Evolutionary conservation across 306 rosid genomes (phyloP).

Genomic region (Cucurbita ficifolia): DNA sequence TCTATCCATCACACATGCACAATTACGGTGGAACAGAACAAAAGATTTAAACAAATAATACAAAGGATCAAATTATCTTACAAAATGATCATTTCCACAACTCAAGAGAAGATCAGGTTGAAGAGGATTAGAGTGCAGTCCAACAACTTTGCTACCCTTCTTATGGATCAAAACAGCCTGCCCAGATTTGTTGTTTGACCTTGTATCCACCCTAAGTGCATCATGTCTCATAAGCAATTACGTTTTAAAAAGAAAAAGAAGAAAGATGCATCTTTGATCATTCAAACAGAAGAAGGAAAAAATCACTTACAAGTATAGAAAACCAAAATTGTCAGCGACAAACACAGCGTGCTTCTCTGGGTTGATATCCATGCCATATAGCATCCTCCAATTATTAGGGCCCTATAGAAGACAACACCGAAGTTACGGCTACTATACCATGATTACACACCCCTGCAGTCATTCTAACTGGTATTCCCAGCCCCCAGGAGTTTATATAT

Average conservation of each 20-base stretch:
- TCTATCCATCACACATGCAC: neutral
- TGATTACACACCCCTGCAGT: neutral
- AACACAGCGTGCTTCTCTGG: constrained; percentile 55
- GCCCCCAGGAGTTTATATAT: neutral
- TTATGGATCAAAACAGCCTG: constrained; percentile 77
- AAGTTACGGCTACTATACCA: neutral
- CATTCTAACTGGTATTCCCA: neutral
- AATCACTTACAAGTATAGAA: constrained; percentile 49
- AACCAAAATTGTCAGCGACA: constrained; percentile 80
- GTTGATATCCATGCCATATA: constrained; percentile 93
- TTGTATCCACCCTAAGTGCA: constrained; percentile 54
- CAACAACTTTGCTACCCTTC: constrained; percentile 71
- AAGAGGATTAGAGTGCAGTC: constrained; percentile 87
- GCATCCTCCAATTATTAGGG: constrained; percentile 64
- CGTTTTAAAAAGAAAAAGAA: neutral
- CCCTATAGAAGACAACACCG: constrained; percentile 31
- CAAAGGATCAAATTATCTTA: constrained; percentile 22
- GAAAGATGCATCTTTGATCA: neutral
- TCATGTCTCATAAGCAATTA: neutral
- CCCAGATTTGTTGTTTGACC: constrained; percentile 44
- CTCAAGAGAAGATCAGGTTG: constrained; percentile 84
- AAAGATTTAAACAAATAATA: neutral
- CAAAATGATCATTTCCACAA: constrained; percentile 91
- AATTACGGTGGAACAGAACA: neutral
- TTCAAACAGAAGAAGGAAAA: neutral